Percentiles rank a stretch among this genome's conserved stretches.
phyloP scores from a whole-genome alignment of 345 rosid genomes.

The Durio zibethinus region DNA sequence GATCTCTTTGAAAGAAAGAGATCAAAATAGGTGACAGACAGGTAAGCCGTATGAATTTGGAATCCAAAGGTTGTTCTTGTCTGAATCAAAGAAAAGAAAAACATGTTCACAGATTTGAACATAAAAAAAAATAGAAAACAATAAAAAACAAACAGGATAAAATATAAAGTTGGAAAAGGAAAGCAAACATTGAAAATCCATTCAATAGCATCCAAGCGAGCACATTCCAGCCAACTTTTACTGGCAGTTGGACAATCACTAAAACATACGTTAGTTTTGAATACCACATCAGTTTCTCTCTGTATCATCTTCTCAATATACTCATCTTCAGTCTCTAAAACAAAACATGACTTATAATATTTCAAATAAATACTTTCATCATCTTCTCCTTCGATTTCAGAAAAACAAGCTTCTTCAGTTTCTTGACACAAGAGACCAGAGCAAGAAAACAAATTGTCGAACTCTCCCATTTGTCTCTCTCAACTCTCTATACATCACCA shows the following conservation, averaged over 20 bases:
- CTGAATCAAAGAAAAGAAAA: constrained; percentile 31
- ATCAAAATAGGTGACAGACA: constrained; percentile 65
- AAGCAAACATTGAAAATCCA: constrained; percentile 73
- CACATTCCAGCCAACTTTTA: constrained; percentile 32
- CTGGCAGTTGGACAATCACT: constrained; percentile 3
- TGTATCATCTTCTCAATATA: constrained; percentile 34
- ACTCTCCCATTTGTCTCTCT: constrained; percentile 34
- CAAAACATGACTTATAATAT: constrained; percentile 6
- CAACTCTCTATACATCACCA: constrained; percentile 16
- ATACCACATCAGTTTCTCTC: constrained; percentile 33
- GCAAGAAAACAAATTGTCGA: constrained; percentile 27
- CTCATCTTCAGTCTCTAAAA: constrained; percentile 37
- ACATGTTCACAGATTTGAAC: neutral
- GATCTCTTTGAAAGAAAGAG: constrained; percentile 59
- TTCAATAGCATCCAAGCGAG: constrained; percentile 62
- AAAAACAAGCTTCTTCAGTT: constrained; percentile 41
- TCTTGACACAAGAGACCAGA: constrained; percentile 60
- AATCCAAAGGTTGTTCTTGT: constrained; percentile 61
- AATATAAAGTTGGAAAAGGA: neutral
- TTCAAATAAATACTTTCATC: neutral
- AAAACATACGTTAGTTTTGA: constrained; percentile 17
- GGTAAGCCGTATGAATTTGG: constrained; percentile 62
- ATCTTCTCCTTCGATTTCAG: constrained; percentile 16
- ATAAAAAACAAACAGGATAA: neutral
- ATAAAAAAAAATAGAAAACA: neutral